A percentile compares a stretch with the other conserved stretches of the same genome.
These are phyloP conservation scores for Saccharata proteae DNA, from an alignment of 2,329 filamentous ascomycete genomes.

Conservation along the genomic window DNA sequence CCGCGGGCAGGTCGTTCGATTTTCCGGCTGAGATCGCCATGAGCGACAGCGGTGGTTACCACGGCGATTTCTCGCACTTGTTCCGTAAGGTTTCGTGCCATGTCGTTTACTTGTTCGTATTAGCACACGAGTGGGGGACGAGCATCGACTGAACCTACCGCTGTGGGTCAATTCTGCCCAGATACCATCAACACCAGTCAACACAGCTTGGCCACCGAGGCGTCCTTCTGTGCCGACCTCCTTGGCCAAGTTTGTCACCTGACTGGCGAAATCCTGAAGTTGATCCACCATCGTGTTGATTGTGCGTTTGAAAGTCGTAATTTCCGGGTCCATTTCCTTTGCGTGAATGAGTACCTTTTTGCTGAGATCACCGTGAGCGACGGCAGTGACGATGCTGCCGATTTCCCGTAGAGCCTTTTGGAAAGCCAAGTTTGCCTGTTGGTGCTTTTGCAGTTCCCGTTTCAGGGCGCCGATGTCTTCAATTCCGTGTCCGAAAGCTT, in stretches of 20 bases:
- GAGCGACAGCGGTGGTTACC: slow-evolving; percentile 89
- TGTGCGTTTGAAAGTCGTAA: slow-evolving; percentile 92
- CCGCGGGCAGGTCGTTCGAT: slow-evolving; percentile 88
- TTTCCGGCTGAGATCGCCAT: slow-evolving; percentile 89
- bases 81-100: slow-evolving; percentile 96
- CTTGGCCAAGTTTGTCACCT: slow-evolving; percentile 86
- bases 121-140: slow-evolving; percentile 16
- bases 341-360: slow-evolving; percentile 95
- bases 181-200: slow-evolving; percentile 87
- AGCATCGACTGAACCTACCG: slow-evolving; percentile 31
- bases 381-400: slow-evolving; percentile 91
- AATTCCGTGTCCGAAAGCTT: slow-evolving; percentile 62
- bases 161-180: slow-evolving; percentile 84
- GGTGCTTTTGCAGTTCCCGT: slow-evolving; percentile 89
- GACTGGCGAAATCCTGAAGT: slow-evolving; percentile 88
- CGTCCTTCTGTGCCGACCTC: slow-evolving; percentile 95
- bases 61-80: slow-evolving; percentile 96
- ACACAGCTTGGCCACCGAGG: slow-evolving; percentile 84
- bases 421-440: slow-evolving; percentile 96
- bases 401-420: slow-evolving; percentile 95
- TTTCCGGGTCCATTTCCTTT: slow-evolving; percentile 95
- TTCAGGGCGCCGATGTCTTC: slow-evolving; percentile 86
- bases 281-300: slow-evolving; percentile 99
- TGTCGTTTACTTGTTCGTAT: slow-evolving; percentile 63
- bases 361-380: slow-evolving; percentile 87